phyloP scores from a whole-genome alignment of 441 rosid species.

The Bocquillonia castaneifolia region DNA sequence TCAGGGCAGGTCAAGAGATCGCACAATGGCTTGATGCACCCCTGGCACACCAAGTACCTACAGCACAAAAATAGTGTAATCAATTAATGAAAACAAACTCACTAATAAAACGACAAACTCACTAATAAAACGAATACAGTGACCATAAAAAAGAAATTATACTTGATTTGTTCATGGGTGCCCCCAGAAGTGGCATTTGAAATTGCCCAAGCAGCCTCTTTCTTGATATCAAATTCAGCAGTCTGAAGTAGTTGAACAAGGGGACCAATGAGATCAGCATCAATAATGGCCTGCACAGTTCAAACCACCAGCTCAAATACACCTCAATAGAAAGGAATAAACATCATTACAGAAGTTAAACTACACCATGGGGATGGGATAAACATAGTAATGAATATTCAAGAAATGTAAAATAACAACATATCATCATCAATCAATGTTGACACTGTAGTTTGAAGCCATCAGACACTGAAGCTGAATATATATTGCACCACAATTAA shows the following conservation, averaged over 20 bases:
- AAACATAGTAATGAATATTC: neutral
- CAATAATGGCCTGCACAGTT: constrained; percentile 53
- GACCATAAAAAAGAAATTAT: constrained; percentile 15
- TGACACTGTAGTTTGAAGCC: constrained; percentile 39
- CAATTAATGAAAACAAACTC: neutral
- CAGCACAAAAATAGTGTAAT: neutral
- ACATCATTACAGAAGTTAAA: neutral
- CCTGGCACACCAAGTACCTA: constrained; percentile 62
- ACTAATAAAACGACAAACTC: neutral
- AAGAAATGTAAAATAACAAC: neutral
- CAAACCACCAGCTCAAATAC: neutral
- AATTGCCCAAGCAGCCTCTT: constrained; percentile 86
- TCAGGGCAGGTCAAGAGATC: constrained; percentile 80
- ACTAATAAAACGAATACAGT: neutral
- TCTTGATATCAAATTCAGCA: constrained; percentile 86
- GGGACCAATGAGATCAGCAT: constrained; percentile 53
- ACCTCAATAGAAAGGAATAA: constrained; percentile 9
- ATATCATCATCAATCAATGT: neutral
- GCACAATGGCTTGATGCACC: constrained; percentile 77
- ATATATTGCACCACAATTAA: constrained; percentile 12
- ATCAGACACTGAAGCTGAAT: constrained; percentile 31
- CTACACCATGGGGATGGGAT: too few species aligned
- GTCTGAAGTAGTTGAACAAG: constrained; percentile 60
- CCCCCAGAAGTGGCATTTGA: constrained; percentile 88
- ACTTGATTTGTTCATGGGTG: constrained; percentile 77